Base-by-base conservation (phyloP, 768 basidiomycete species). In the Kwoniella sp. region DNA sequence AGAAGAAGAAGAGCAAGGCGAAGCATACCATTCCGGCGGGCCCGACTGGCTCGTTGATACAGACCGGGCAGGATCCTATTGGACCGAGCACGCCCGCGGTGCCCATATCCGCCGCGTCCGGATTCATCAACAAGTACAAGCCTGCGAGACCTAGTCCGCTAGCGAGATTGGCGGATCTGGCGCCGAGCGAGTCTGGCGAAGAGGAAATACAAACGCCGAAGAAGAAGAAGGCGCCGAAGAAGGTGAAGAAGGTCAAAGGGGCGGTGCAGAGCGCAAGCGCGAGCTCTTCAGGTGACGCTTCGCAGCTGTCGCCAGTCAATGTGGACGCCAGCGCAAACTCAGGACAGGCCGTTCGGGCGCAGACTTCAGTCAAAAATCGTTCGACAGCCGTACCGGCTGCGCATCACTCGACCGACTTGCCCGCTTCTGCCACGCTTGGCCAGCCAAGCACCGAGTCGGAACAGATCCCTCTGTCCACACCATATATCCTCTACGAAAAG, bases 221-320 rank as follows among this genome's bases (percentile, higher is more conserved):
- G 26, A 60, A 66, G 62, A 74, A 15, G 77, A 75, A 23, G 76
- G 66, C 5, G 71, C 65, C 2, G 62, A 49, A 0, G 60, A 53
- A 5, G 71, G 56, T 0, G 56, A 52, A 11, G 63, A 51, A 25
- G 27, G n/a, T n/a, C n/a, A n/a, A n/a, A n/a, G n/a, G n/a, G n/a
- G n/a, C n/a, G n/a, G n/a, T n/a, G n/a, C n/a, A n/a, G n/a, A n/a
- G n/a, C n/a, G n/a, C n/a, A n/a, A n/a, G n/a, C n/a, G n/a, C n/a
- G n/a, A n/a, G n/a, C n/a, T n/a, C n/a, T n/a, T n/a, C n/a, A n/a
- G n/a, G n/a, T n/a, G n/a, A n/a, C n/a, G n/a, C n/a, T n/a, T n/a
- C n/a, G n/a, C n/a, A n/a, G n/a, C n/a, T n/a, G n/a, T n/a, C n/a
- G n/a, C n/a, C n/a, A n/a, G n/a, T n/a, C n/a, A n/a, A n/a, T n/a